phyloP scores from a whole-genome alignment of 352 stramenopile genomes.

The Pythium monospermum region DNA sequence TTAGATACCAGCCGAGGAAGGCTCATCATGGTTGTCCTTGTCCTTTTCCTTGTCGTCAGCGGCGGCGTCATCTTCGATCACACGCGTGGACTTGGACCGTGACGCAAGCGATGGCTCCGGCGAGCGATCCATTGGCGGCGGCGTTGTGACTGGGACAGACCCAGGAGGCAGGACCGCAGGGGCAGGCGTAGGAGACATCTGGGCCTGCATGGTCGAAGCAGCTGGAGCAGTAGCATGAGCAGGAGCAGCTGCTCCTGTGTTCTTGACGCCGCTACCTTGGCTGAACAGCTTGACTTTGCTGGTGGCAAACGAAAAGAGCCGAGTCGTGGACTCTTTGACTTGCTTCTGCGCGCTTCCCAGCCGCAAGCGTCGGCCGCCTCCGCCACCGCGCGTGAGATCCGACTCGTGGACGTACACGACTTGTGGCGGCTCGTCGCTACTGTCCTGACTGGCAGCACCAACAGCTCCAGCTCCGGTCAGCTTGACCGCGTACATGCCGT shows the following conservation, averaged over 20 bases:
- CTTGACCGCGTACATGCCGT: conserved; percentile 77
- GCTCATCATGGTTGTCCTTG: too few relatives aligned
- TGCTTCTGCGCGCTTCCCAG: conserved; percentile 50
- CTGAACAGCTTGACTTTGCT: conserved; percentile 23
- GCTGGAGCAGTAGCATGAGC: not conserved
- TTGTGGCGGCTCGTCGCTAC: conserved; percentile 39
- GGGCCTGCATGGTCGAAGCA: not conserved
- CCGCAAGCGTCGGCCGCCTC: conserved; percentile 18
- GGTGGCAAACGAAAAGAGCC: conserved; percentile 20
- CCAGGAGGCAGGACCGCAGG: not conserved
- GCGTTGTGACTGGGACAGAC: not conserved
- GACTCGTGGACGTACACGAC: conserved; percentile 72
- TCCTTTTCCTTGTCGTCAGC: conserved; percentile 4
- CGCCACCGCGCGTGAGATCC: conserved; percentile 40
- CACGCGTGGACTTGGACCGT: conserved; percentile 12
- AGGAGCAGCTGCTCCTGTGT: not conserved
- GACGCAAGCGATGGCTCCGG: too few relatives aligned
- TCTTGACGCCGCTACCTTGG: not conserved
- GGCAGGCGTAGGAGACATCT: not conserved
- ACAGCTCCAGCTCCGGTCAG: too few relatives aligned
- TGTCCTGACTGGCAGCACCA: conserved; percentile 8
- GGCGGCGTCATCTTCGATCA: conserved; percentile 18
- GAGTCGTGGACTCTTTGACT: conserved; percentile 24
- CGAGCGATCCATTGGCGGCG: too few relatives aligned
- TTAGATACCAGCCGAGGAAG: conserved; percentile 24